Evolutionary conservation across 345 rosid genomes (phyloP).

Genomic region (Limnanthes douglasii): DNA sequence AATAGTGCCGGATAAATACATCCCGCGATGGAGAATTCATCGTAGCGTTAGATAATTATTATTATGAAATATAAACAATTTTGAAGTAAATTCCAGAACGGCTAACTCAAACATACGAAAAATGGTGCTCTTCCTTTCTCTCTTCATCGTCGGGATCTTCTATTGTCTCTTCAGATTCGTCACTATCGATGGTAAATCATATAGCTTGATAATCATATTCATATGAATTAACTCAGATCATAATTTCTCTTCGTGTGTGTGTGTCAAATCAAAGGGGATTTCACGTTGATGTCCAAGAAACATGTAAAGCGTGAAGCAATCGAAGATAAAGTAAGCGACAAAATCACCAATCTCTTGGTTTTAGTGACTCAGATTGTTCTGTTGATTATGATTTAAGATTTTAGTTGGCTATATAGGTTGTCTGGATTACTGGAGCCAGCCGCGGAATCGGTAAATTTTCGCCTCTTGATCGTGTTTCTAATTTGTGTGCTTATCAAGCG

Average conservation of each 20-base stretch:
- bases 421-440: slow-evolving; percentile 96
- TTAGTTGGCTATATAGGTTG: slow-evolving; percentile 33
- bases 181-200: slow-evolving; percentile 42
- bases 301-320: slow-evolving; percentile 63
- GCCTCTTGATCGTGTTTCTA: neutral
- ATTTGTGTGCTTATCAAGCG: too few relatives aligned
- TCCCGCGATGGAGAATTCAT: too few relatives aligned
- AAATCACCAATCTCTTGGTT: neutral
- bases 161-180: slow-evolving; percentile 30
- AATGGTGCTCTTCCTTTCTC: slow-evolving; percentile 22
- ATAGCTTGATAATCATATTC: slow-evolving; percentile 3
- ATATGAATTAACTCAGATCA: neutral
- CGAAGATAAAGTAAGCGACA: slow-evolving; percentile 48
- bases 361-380: neutral
- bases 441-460: slow-evolving; percentile 68
- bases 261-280: slow-evolving; percentile 32
- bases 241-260: neutral
- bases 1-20: too few relatives aligned
- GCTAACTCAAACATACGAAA: too few relatives aligned
- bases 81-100: too few relatives aligned
- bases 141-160: slow-evolving; percentile 12
- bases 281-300: slow-evolving; percentile 50
- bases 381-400: neutral
- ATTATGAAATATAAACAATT: too few relatives aligned
- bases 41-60: too few relatives aligned